Evolutionary conservation across 2,329 filamentous ascomycete genomes (phyloP), one percentile per base, ranked within the genome.

Genomic region (Arthrobotrys conoides): DNA sequence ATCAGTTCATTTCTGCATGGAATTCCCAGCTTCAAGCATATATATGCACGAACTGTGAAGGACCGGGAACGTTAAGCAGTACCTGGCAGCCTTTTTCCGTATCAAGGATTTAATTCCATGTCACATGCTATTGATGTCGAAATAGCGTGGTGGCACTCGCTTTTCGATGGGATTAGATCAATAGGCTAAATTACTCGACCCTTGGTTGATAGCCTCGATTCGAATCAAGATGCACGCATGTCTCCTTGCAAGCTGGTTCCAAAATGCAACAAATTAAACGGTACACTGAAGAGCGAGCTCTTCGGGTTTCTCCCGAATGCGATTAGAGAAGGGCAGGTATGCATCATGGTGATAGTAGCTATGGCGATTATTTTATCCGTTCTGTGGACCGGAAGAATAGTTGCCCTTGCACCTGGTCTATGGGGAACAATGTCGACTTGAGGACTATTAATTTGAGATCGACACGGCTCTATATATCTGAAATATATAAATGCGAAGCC

Each of bases 111-210:
- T n/a, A 10, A 57, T 30, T 36, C 16, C 14, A 64, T 33, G 38
- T 48, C 59, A 46, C 59, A 64, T 59, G 59, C 38, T 30, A 5
- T 64, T 20, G 38, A 48, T 27, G 59, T 30, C 9, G 16, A 48
- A 64, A 30, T 24, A 24, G 44, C 18, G 12, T 51, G 48, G 22
- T 51, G 20, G 20, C 20, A 24, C 22, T 24, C 20, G 9, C 30
- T 41, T 30, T n/a, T 30, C 27, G 6, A 30, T 6, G 27, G 53
- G 18, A 20, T 12, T 20, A 18, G 20, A 33, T 49, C 44, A 72
- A 72, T 44, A 41, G 69, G 41, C 59, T 72, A 72, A 72, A 72
- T 72, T 57, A 41, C 46, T 57, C 44, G 46, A 36, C 44, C 69
- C 69, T 72, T 65, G 69, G 69, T 66, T 66, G 27, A 44, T 44